Conservation (phyloP, 2,329 filamentous ascomycete species). For the Scytalidium lignicola region DNA sequence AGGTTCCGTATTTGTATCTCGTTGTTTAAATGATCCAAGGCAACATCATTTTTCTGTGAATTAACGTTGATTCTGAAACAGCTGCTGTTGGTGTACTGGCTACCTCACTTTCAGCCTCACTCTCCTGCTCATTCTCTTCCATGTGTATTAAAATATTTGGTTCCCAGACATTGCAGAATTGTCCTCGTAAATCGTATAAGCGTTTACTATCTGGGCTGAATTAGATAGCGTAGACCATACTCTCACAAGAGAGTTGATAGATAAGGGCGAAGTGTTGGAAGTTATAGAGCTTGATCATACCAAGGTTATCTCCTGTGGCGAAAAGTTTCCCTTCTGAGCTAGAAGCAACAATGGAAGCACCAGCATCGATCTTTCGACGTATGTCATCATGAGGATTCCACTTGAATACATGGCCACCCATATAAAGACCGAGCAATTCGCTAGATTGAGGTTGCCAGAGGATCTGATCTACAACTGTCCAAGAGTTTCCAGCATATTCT, state of each 20-base stretch:
- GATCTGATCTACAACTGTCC: conserved; percentile 1
- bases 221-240: neutral
- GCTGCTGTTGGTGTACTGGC: no score
- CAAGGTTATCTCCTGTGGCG: conserved; percentile 10
- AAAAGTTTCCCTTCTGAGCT: conserved; percentile 15
- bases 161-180: conserved; percentile 6
- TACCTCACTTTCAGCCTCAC: neutral
- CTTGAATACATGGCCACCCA: conserved; percentile 7
- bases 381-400: conserved; percentile 6
- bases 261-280: conserved; percentile 4
- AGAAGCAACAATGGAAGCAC: conserved; percentile 5
- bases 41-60: no score
- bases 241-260: conserved; percentile 6
- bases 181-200: conserved; percentile 2
- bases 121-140: neutral
- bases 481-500: neutral
- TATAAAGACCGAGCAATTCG: conserved; percentile 8
- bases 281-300: conserved; percentile 16
- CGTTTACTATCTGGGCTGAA: conserved; percentile 1
- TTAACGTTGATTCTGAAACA: no score
- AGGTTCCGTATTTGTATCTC: no score
- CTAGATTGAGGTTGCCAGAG: conserved; percentile 6
- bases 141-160: conserved; percentile 1
- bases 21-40: no score
- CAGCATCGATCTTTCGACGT: conserved; percentile 1